Conservation (phyloP, 345 rosid genomes). For the Barbarea vulgaris region DNA sequence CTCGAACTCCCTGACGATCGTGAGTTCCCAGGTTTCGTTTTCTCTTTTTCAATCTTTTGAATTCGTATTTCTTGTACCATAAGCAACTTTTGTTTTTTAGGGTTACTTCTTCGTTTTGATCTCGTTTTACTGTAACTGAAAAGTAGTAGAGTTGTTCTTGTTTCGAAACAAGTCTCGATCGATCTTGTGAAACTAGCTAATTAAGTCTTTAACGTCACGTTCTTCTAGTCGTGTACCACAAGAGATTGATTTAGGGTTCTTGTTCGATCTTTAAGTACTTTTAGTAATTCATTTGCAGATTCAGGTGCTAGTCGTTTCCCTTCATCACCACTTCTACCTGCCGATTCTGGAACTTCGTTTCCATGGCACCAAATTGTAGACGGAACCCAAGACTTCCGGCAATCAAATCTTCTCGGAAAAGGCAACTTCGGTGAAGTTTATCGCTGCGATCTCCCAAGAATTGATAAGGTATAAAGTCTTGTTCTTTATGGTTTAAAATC, state of each 20-base stretch:
- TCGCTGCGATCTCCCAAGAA: slow-evolving; percentile 17
- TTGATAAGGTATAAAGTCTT: not conserved
- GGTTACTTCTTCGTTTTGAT: slow-evolving; percentile 1
- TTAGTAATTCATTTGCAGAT: not conserved
- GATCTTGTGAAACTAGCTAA: not conserved
- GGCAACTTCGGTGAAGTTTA: slow-evolving; percentile 7
- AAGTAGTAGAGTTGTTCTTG: not conserved
- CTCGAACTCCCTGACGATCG: not conserved
- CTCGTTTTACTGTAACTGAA: not conserved
- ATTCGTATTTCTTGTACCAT: not conserved
- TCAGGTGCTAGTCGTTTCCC: not conserved
- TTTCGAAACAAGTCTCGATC: not conserved
- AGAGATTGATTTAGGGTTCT: not conserved
- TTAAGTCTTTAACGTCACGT: not conserved
- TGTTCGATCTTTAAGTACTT: slow-evolving; percentile 1
- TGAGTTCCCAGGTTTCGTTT: slow-evolving; percentile 23
- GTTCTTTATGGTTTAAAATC: not conserved
- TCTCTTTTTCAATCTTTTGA: not conserved
- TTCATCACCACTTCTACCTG: not conserved
- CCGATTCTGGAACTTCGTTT: not conserved
- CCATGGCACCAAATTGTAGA: not conserved
- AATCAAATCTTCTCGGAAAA: not conserved
- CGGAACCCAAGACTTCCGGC: not conserved
- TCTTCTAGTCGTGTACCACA: not conserved
- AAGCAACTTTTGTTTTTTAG: not conserved